Conservation (phyloP, 2,329 filamentous ascomycete species). For the Fusarium neocosmosporiellum region DNA sequence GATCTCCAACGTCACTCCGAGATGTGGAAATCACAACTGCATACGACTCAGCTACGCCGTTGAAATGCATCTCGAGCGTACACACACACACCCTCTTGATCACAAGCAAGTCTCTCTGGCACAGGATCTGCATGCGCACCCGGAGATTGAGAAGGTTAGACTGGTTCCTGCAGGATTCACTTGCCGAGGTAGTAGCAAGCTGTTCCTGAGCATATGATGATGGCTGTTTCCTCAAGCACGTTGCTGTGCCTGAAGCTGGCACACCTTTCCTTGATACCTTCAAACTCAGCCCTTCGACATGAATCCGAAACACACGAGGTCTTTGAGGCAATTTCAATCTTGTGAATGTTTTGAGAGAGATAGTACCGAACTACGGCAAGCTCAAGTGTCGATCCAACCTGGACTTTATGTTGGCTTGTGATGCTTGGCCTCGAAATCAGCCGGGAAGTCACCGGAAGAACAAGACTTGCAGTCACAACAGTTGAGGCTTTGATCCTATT, state of each 20-base stretch:
- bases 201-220: conserved; percentile 1
- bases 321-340: too few relatives aligned
- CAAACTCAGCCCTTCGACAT: neutral
- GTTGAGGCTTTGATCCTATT: neutral
- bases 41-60: conserved; percentile 20
- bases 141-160: conserved; percentile 4
- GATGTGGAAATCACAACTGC: conserved; percentile 19
- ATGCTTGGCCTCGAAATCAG: neutral
- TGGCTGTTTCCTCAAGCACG: neutral
- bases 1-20: neutral
- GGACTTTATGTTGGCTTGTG: neutral
- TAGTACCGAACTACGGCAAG: neutral
- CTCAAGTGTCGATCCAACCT: neutral
- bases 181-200: conserved; percentile 5
- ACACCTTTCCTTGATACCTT: neutral
- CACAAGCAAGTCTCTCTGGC: neutral
- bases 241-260: neutral
- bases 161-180: conserved; percentile 12
- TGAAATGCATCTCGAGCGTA: neutral
- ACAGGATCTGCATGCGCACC: neutral
- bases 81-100: neutral
- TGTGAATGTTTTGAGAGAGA: neutral
- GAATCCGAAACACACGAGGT: neutral
- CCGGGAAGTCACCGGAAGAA: neutral
- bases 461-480: neutral